Percentiles rank a stretch among this genome's conserved stretches.
Evolutionary conservation across 1,284 basidiomycete species (phyloP).

Genomic region (Sporisorium graminicola): DNA sequence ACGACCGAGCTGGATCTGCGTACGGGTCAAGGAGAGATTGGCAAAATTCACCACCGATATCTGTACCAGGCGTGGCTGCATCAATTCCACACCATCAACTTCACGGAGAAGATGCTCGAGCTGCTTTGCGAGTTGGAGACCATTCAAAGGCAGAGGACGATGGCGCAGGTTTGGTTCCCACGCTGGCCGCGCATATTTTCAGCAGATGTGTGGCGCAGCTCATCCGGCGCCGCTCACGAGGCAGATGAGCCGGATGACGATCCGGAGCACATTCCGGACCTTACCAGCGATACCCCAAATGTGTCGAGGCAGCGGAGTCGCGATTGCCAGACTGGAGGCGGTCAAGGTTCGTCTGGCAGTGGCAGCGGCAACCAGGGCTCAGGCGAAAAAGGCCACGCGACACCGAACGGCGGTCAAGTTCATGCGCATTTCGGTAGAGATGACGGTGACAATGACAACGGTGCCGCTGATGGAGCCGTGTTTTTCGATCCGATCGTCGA

Average conservation of each 20-base stretch:
- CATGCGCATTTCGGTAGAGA: constrained; percentile 29
- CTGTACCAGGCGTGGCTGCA: constrained; percentile 79
- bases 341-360: neutral
- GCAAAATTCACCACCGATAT: constrained; percentile 69
- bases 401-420: neutral
- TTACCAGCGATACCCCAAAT: constrained; percentile 25
- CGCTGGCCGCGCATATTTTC: constrained; percentile 69
- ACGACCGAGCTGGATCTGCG: constrained; percentile 39
- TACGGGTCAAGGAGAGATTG: constrained; percentile 36
- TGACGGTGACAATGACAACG: neutral
- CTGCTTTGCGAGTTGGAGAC: constrained; percentile 76
- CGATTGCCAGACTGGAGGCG: constrained; percentile 25
- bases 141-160: constrained; percentile 75
- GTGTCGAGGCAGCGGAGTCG: constrained; percentile 34
- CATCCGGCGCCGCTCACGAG: constrained; percentile 23
- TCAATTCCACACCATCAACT: constrained; percentile 73
- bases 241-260: constrained; percentile 43
- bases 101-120: constrained; percentile 42
- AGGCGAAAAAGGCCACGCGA: neutral
- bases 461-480: neutral
- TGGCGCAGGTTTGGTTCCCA: constrained; percentile 79
- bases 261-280: constrained; percentile 45
- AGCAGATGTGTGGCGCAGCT: constrained; percentile 73
- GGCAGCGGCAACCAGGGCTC: neutral
- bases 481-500: constrained; percentile 37